Evolutionary conservation across 2,329 filamentous ascomycete genomes (phyloP).

Genomic region (Ophiostoma australiae): DNA sequence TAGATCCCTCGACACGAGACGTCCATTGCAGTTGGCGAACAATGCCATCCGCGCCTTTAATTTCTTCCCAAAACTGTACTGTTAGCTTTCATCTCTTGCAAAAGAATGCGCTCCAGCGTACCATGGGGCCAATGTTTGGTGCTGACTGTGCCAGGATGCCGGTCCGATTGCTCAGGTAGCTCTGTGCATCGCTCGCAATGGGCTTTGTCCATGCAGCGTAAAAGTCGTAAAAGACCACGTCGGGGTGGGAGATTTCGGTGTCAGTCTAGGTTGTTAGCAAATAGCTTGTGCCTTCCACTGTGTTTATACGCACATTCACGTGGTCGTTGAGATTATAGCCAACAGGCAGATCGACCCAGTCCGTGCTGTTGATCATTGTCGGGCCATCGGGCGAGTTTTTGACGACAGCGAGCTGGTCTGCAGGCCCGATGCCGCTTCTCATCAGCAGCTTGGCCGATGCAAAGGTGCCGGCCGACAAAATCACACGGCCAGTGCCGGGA

Average conservation of each 20-base stretch:
- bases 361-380: conserved; percentile 45
- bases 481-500: conserved; percentile 52
- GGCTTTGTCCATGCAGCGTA: conserved; percentile 1
- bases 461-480: conserved; percentile 64
- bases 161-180: not conserved
- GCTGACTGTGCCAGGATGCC: not conserved
- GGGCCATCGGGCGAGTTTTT: conserved; percentile 40
- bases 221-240: not conserved
- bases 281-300: not conserved
- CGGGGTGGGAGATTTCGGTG: not conserved
- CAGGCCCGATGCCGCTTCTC: conserved; percentile 62
- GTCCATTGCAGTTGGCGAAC: not conserved
- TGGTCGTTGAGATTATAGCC: conserved; percentile 57
- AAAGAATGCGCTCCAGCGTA: not conserved
- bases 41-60: not conserved
- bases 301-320: not conserved
- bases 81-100: not conserved
- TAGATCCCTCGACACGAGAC: not conserved
- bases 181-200: not conserved
- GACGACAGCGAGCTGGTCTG: conserved; percentile 53
- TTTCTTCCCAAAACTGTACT: not conserved
- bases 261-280: not conserved
- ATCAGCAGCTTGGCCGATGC: conserved; percentile 65
- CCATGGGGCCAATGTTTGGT: not conserved
- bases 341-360: conserved; percentile 56